Conservation (phyloP, 2,329 filamentous ascomycete species). For the Xylaria polymorpha region DNA sequence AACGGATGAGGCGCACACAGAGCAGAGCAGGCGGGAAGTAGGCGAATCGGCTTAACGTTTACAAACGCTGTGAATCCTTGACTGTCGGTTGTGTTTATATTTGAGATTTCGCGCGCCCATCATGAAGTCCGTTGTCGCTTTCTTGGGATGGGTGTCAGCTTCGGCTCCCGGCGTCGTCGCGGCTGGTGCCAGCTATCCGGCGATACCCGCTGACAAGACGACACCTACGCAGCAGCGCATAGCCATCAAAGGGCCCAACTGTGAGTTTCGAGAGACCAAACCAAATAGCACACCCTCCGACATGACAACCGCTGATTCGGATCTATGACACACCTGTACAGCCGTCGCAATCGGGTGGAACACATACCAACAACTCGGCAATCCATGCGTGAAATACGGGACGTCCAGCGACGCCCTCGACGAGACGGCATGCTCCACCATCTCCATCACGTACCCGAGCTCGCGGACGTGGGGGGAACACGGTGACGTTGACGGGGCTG, state of each 20-base stretch:
- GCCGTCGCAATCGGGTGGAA: conserved; percentile 68
- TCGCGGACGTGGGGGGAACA: conserved; percentile 66
- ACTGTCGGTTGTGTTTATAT: conserved; percentile 5
- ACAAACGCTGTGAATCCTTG: conserved; percentile 5
- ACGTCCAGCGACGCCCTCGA: conserved; percentile 55
- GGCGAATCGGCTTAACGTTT: not conserved
- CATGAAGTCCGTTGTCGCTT: conserved; percentile 44
- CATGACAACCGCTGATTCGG: conserved; percentile 1
- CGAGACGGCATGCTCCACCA: conserved; percentile 57
- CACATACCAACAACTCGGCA: conserved; percentile 60
- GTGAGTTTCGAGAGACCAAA: conserved; percentile 51
- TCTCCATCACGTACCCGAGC: conserved; percentile 62
- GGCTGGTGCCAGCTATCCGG: conserved; percentile 55
- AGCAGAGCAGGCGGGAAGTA: not conserved
- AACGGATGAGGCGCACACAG: not conserved
- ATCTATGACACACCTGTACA: conserved; percentile 41
- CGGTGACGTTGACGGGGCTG: conserved; percentile 59
- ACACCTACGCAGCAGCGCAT: conserved; percentile 67
- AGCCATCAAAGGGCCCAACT: conserved; percentile 60
- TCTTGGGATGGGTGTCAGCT: conserved; percentile 45
- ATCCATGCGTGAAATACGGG: conserved; percentile 65
- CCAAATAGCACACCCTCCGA: not conserved
- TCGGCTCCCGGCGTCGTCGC: conserved; percentile 44
- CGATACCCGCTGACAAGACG: conserved; percentile 60
- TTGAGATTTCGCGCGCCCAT: conserved; percentile 21